Evolutionary conservation across 2,329 filamentous ascomycete genomes (phyloP).

Genomic region (Penicillium palitans): DNA sequence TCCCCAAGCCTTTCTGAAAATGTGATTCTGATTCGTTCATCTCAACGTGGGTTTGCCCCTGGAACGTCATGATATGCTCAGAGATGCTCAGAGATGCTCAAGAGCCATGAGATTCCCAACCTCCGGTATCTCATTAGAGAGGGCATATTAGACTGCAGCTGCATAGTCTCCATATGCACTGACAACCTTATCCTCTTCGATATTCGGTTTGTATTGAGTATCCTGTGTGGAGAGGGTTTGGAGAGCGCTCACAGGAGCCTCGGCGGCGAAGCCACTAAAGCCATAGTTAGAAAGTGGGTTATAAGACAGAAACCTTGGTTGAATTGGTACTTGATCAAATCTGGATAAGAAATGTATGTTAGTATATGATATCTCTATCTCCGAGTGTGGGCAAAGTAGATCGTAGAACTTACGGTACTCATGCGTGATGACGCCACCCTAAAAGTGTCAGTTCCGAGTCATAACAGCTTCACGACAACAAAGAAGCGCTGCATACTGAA

Average conservation of each 20-base stretch:
- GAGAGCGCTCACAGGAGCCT: conserved; percentile 68
- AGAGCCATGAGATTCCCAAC: not conserved
- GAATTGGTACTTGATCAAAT: conserved; percentile 44
- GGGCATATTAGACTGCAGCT: conserved; percentile 5
- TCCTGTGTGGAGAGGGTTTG: conserved; percentile 66
- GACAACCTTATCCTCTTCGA: conserved; percentile 77
- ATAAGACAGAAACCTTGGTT: not conserved
- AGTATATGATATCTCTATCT: conserved; percentile 8
- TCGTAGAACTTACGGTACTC: conserved; percentile 66
- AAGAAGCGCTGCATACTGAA: conserved; percentile 50
- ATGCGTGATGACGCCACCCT: conserved; percentile 76
- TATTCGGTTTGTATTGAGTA: conserved; percentile 59
- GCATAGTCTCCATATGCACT: conserved; percentile 41
- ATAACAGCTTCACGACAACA: not conserved
- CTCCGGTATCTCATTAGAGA: not conserved
- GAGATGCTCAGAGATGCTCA: not conserved
- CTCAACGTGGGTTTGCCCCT: not conserved
- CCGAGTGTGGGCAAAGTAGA: not conserved
- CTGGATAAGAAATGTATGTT: conserved; percentile 26
- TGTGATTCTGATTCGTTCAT: not conserved
- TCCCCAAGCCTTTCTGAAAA: not conserved
- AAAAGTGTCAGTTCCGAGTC: conserved; percentile 18
- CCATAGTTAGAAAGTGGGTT: conserved; percentile 2
- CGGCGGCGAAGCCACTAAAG: conserved; percentile 72
- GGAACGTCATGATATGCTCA: not conserved